Conservation (phyloP, 164 flowering plant genomes). For the Vitis vinifera region DNA sequence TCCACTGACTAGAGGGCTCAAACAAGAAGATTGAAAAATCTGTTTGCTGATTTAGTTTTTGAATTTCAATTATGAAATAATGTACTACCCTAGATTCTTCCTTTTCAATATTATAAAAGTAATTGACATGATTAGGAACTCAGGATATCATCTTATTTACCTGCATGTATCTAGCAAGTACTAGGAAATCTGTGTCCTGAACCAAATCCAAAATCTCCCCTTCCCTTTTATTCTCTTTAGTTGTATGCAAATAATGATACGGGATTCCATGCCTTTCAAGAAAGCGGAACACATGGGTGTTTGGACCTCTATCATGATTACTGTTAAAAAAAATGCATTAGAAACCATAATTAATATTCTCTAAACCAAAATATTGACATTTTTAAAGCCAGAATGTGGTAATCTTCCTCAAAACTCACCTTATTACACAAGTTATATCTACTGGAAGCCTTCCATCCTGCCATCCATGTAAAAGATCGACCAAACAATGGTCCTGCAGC, state of each 20-base stretch:
- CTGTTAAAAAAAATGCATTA: slow-evolving; percentile 33
- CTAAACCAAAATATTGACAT: neutral
- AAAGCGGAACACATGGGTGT: slow-evolving; percentile 85
- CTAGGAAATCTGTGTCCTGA: slow-evolving; percentile 78
- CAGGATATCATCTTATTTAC: slow-evolving; percentile 30
- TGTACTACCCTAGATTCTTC: too few species aligned
- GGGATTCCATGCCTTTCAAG: slow-evolving; percentile 87
- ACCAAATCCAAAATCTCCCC: slow-evolving; percentile 78
- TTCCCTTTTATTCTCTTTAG: slow-evolving; percentile 63
- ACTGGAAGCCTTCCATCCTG: slow-evolving; percentile 86
- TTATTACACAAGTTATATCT: slow-evolving; percentile 82
- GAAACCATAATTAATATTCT: slow-evolving; percentile 6
- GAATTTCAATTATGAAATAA: too few species aligned
- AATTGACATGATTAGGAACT: too few species aligned
- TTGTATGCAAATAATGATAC: slow-evolving; percentile 62
- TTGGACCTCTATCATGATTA: slow-evolving; percentile 84
- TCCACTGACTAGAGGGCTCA: too few species aligned
- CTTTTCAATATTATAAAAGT: too few species aligned
- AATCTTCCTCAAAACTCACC: slow-evolving; percentile 38
- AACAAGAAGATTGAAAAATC: too few species aligned
- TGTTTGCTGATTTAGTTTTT: too few species aligned
- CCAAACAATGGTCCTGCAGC: slow-evolving; percentile 88
- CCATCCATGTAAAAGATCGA: slow-evolving; percentile 85
- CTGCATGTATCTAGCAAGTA: slow-evolving; percentile 99
- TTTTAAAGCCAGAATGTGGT: neutral